A percentile compares a stretch with the other conserved stretches of the same genome.
phyloP scores from a whole-genome alignment of 2,329 filamentous ascomycete genomes.

The Aspergillus cejpii region DNA sequence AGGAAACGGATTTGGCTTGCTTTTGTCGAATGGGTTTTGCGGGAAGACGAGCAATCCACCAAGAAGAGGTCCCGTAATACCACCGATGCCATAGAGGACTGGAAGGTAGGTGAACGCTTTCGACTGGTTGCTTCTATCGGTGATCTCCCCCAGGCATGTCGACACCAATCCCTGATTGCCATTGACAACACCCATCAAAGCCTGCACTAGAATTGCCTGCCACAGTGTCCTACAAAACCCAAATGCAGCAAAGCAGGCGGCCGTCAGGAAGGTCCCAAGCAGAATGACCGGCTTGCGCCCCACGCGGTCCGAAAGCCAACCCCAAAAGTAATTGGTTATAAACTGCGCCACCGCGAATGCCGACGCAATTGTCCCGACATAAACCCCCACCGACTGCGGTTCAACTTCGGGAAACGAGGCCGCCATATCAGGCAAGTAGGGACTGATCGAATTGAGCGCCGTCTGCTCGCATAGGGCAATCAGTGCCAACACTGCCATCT shows the following conservation, averaged over 20 bases:
- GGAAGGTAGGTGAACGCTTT: constrained; percentile 89
- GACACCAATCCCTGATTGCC: constrained; percentile 93
- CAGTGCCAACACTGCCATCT: constrained; percentile 77
- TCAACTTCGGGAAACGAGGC: constrained; percentile 75
- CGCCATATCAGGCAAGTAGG: constrained; percentile 91
- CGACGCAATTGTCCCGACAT: constrained; percentile 84
- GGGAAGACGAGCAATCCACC: constrained; percentile 73
- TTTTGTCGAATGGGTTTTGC: constrained; percentile 50
- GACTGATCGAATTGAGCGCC: constrained; percentile 90
- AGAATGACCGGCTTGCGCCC: constrained; percentile 78
- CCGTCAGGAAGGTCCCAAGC: constrained; percentile 73
- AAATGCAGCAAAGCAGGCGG: constrained; percentile 74
- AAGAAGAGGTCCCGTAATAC: constrained; percentile 86
- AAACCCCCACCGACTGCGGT: constrained; percentile 65
- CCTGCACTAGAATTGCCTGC: constrained; percentile 80
- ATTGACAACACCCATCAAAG: constrained; percentile 86
- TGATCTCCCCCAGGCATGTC: constrained; percentile 89
- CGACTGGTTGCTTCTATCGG: constrained; percentile 90
- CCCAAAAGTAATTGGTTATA: constrained; percentile 86
- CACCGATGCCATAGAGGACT: constrained; percentile 90
- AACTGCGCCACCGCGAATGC: constrained; percentile 90
- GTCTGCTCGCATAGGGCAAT: constrained; percentile 93
- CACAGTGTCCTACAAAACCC: constrained; percentile 76
- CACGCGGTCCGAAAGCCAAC: constrained; percentile 70
- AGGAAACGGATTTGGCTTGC: constrained; percentile 58